Evolutionary conservation across 1,139 yeast species (phyloP), one percentile per base, ranked within the genome.

Genomic region (Hansenula sp.): DNA sequence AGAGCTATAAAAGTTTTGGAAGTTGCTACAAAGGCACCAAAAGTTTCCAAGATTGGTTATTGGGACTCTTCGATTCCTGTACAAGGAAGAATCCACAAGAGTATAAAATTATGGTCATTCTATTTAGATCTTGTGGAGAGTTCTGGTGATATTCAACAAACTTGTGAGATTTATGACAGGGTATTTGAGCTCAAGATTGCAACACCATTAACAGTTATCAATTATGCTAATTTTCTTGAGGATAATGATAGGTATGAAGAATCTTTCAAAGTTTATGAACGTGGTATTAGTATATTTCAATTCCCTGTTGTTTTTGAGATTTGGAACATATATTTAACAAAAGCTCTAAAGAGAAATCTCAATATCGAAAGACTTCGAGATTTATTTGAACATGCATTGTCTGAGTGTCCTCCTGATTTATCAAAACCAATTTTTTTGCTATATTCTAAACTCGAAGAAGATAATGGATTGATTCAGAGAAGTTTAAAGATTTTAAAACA

Each of bases 101-200:
- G 86, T 5, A 64, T 68, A 38, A 75, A 74, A 43, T 60, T 88
- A 4, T 89, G 96, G 96, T 64, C 76, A 8, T 77, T 78, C 47
- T 87, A 85, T 55, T 61, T 88, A 28, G 96, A 88, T 53, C 60
- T 87, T 22, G 69, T 83, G 18, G 95, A 86, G 59, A 74, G 86
- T 19, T 65, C 74, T 33, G 55, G 53, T 6, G 75, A 77, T 29
- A 43, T 71, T 9, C 65, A 59, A 2, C 64, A 62, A 27, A 68
- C 73, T 0, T 57, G 68, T 36, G 53, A 57, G 2, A 77, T 80
- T 1, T 88, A 87, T 56, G 82, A 83, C 33, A 66, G 71, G 34
- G 66, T 81, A 42, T 72, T 89, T 32, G 72, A 68, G 22, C 57
- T 82, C 38, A 83, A 80, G 53, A 71, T 86, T 29, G 84, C 89